Conservation (phyloP, 2,329 filamentous ascomycete genomes). For the Chaetomiaceae sp. region DNA sequence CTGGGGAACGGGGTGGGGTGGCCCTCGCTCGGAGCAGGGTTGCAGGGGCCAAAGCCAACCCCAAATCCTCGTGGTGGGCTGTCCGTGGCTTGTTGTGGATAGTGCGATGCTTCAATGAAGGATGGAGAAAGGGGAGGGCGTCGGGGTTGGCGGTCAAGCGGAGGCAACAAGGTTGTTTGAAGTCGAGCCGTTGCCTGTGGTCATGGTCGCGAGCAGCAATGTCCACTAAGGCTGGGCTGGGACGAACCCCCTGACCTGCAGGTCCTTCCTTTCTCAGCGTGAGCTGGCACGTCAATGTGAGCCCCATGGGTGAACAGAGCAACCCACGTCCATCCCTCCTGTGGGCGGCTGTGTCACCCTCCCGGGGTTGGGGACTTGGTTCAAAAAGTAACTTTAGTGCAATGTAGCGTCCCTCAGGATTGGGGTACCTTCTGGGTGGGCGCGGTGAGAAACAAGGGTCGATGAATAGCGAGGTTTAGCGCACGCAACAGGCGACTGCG, state of each 20-base stretch:
- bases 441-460: conserved; percentile 1
- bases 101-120: conserved; percentile 9
- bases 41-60: conserved; percentile 18
- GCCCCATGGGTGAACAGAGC: conserved; percentile 1
- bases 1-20: conserved; percentile 2
- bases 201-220: conserved; percentile 1
- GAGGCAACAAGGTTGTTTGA: conserved; percentile 18
- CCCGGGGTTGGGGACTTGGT: not conserved
- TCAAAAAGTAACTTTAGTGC: not conserved
- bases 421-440: not conserved
- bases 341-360: conserved; percentile 1
- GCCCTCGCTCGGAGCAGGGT: conserved; percentile 12
- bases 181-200: conserved; percentile 4
- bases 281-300: conserved; percentile 1
- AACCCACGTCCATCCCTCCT: not conserved
- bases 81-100: conserved; percentile 21
- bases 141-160: conserved; percentile 26
- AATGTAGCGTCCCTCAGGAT: not conserved
- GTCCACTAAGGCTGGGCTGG: not conserved
- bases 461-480: not conserved
- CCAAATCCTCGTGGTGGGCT: conserved; percentile 15
- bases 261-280: conserved; percentile 8
- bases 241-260: conserved; percentile 5
- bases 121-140: conserved; percentile 19
- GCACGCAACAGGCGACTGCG: not conserved